These are phyloP conservation scores for Raffaelea albimanens DNA, from an alignment of 2,329 filamentous ascomycete species.

Conservation along the genomic window DNA sequence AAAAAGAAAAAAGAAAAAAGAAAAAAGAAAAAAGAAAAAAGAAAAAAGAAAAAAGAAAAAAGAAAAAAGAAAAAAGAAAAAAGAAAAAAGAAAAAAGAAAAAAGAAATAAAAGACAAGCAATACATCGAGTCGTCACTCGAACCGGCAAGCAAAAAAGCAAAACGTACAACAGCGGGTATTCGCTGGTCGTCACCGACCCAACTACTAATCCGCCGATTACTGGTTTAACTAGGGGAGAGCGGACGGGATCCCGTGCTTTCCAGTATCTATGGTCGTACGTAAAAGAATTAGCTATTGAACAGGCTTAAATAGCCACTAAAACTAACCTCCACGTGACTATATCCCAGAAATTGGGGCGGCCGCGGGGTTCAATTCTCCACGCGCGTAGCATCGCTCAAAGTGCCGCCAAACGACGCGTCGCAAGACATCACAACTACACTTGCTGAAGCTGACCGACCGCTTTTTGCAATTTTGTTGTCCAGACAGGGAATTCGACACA, in stretches of 20 bases:
- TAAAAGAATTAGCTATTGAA: too few species aligned
- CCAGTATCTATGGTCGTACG: too few species aligned
- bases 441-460: constrained; percentile 1
- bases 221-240: too few species aligned
- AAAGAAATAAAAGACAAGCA: neutral
- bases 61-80: neutral
- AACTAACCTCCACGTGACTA: too few species aligned
- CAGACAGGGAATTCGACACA: neutral
- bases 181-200: too few species aligned
- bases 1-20: neutral
- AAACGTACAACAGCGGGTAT: too few species aligned
- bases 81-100: neutral
- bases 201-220: too few species aligned
- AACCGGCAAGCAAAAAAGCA: too few species aligned
- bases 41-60: neutral
- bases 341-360: too few species aligned
- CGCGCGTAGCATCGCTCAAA: neutral
- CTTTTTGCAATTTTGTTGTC: neutral
- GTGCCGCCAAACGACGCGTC: neutral
- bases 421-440: neutral
- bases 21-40: neutral
- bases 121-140: too few species aligned
- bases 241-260: too few species aligned
- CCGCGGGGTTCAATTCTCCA: neutral
- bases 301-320: too few species aligned